phyloP scores from a whole-genome alignment of 495 filamentous ascomycete species.

The Hypoxylon trugodes region DNA sequence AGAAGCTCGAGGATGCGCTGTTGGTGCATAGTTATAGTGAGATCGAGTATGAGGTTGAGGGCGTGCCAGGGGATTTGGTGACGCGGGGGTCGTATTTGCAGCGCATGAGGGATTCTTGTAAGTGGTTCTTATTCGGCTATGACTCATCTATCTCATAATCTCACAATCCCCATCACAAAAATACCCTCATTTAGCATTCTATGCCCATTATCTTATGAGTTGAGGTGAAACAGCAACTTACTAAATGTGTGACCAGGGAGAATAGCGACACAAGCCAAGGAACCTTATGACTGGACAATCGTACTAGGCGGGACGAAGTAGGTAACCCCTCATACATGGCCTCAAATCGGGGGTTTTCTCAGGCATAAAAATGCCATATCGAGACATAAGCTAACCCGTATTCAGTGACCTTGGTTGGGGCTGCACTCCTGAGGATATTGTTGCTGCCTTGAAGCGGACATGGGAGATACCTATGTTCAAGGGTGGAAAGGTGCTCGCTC shows the following conservation, averaged over 20 bases:
- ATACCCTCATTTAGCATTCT: background rate
- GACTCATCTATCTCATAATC: background rate
- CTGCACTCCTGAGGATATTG: conserved; percentile 46
- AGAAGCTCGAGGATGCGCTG: conserved; percentile 53
- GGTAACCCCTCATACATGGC: conserved; percentile 2
- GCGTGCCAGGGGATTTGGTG: conserved; percentile 61
- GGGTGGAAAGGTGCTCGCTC: conserved; percentile 62
- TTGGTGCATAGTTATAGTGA: conserved; percentile 39
- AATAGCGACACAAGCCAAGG: background rate
- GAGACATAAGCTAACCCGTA: background rate
- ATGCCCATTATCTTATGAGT: background rate
- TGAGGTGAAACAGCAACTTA: background rate
- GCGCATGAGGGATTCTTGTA: conserved; percentile 57
- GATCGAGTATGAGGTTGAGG: conserved; percentile 51
- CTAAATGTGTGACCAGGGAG: conserved; percentile 18
- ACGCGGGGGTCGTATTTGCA: conserved; percentile 51
- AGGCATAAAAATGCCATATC: background rate
- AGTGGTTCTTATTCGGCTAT: conserved; percentile 21
- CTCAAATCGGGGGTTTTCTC: background rate
- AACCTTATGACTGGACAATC: conserved; percentile 55
- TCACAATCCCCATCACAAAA: too few relatives aligned
- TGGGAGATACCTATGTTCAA: conserved; percentile 58
- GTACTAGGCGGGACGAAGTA: conserved; percentile 69
- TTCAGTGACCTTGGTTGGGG: conserved; percentile 56
- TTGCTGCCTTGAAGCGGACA: conserved; percentile 49